Percentiles rank a stretch among this genome's conserved stretches.
Conservation (phyloP, 139 green algal genomes). For the Asterochloris erici region DNA sequence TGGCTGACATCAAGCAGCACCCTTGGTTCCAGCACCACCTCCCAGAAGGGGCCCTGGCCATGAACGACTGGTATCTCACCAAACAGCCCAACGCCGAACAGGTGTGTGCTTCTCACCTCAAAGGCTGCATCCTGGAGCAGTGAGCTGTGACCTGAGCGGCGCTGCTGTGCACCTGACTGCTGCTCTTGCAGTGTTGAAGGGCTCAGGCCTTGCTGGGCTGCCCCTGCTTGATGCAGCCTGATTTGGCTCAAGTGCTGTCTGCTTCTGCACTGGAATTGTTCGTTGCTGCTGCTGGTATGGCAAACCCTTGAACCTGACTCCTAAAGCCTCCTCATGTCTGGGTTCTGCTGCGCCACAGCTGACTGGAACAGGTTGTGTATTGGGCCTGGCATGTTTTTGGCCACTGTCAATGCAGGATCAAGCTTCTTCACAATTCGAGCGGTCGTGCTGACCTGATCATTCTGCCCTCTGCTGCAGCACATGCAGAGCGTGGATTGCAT, state of each 20-base stretch:
- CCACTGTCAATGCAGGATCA: background rate
- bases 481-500: background rate
- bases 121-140: too few species aligned
- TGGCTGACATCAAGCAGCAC: conserved; percentile 55
- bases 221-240: background rate
- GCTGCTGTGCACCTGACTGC: too few species aligned
- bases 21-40: conserved; percentile 63
- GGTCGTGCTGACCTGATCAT: background rate
- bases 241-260: background rate
- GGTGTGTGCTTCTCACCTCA: background rate
- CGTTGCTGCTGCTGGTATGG: background rate
- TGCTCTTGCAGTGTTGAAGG: too few species aligned
- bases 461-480: background rate
- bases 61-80: conserved; percentile 37
- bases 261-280: background rate
- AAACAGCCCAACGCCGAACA: conserved; percentile 10
- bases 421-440: background rate
- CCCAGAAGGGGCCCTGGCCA: conserved; percentile 32
- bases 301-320: background rate
- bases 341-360: background rate
- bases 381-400: background rate
- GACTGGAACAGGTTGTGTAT: too few species aligned
- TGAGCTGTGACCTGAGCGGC: too few species aligned
- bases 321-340: background rate
- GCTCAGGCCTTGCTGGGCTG: background rate